These are phyloP conservation scores for Kalanchoe fedtschenkoi DNA, from an alignment of 164 flowering plant species.

Conservation along the genomic window DNA sequence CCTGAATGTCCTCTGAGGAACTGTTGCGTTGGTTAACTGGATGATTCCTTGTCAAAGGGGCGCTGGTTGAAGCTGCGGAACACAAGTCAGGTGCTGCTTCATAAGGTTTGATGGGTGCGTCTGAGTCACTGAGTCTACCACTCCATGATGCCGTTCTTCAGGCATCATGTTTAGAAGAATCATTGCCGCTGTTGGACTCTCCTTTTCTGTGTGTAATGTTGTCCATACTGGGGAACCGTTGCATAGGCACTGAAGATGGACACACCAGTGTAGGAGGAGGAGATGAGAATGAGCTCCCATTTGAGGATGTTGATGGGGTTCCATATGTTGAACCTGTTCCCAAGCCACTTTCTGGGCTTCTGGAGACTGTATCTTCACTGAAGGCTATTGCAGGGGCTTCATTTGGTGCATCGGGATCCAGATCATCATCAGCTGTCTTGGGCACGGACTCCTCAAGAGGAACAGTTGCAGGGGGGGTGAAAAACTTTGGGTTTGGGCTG, in stretches of 20 bases:
- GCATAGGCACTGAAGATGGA: constrained; percentile 20
- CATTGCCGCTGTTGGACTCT: constrained; percentile 3
- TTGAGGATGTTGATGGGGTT: not conserved
- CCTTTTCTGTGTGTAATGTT: constrained; percentile 19
- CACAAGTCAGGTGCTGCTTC: not conserved
- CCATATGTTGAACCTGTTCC: not conserved
- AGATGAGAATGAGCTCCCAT: constrained; percentile 4
- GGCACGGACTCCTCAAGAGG: constrained; percentile 20
- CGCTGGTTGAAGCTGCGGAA: not conserved
- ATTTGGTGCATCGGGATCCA: constrained; percentile 14
- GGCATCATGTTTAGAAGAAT: constrained; percentile 21
- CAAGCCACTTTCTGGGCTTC: not conserved
- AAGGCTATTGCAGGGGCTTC: constrained; percentile 18
- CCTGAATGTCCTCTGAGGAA: not conserved
- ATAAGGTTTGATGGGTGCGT: not conserved
- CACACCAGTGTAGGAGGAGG: constrained; percentile 17
- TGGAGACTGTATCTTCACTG: constrained; percentile 5
- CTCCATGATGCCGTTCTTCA: constrained; percentile 65
- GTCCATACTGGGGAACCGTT: constrained; percentile 42
- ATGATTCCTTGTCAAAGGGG: no score
- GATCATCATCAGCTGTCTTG: constrained; percentile 13
- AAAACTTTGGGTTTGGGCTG: constrained; percentile 35
- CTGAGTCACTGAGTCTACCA: constrained; percentile 17
- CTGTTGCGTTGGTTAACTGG: not conserved
- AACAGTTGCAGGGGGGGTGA: constrained; percentile 36